phyloP scores from a whole-genome alignment of 2,329 filamentous ascomycete species.

The Fusarium chaquense region DNA sequence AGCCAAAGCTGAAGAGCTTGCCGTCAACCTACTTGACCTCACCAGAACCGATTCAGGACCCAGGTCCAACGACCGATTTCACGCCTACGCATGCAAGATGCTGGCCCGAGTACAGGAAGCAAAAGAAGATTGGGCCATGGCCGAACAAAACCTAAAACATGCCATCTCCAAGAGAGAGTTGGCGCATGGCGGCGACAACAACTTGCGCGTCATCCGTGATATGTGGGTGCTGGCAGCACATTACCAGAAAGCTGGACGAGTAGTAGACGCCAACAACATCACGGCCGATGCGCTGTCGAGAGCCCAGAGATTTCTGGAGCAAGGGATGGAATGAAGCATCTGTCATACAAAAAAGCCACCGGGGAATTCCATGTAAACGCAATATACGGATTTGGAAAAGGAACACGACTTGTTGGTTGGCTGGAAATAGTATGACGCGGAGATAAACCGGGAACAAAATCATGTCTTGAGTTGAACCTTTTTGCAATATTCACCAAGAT shows the following conservation, averaged over 20 bases:
- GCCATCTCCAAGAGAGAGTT: slow-evolving; percentile 53
- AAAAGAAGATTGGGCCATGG: slow-evolving; percentile 49
- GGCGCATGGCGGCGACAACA: slow-evolving; percentile 52
- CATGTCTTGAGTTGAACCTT: neutral
- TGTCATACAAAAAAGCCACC: slow-evolving; percentile 3
- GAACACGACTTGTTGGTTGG: slow-evolving; percentile 16
- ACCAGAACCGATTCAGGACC: slow-evolving; percentile 43
- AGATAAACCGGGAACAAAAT: slow-evolving; percentile 4
- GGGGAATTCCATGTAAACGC: slow-evolving; percentile 12
- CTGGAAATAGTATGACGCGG: slow-evolving; percentile 9
- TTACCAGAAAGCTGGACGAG: slow-evolving; percentile 49
- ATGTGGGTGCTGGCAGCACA: slow-evolving; percentile 56
- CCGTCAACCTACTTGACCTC: slow-evolving; percentile 46
- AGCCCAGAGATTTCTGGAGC: slow-evolving; percentile 49
- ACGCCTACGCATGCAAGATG: slow-evolving; percentile 56
- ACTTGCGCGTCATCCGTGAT: slow-evolving; percentile 54
- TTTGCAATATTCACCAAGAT: neutral
- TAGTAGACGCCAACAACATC: slow-evolving; percentile 46
- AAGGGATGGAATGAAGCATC: slow-evolving; percentile 33
- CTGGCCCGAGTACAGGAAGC: slow-evolving; percentile 52
- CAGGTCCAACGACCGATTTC: slow-evolving; percentile 52
- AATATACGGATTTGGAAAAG: neutral
- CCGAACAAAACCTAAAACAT: slow-evolving; percentile 51
- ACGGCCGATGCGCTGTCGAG: slow-evolving; percentile 51
- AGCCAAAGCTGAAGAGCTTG: slow-evolving; percentile 50